A percentile compares a stretch with the other conserved stretches of the same genome.
phyloP scores from a whole-genome alignment of 2,329 filamentous ascomycete species.

The Davidsoniella australis region DNA sequence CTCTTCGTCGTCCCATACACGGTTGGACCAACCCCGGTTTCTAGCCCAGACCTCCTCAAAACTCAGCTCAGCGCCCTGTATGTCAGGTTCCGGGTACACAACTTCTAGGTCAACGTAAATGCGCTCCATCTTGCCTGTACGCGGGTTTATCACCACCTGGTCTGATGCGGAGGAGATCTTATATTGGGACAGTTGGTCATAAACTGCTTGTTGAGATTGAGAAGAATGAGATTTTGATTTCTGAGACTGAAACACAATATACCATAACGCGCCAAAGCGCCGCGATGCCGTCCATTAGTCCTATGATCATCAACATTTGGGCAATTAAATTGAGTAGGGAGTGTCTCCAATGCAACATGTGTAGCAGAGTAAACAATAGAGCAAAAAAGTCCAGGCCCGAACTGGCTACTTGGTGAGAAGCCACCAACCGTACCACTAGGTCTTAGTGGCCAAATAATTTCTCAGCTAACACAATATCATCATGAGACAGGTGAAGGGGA shows the following conservation, averaged over 20 bases:
- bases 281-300: slow-evolving; percentile 55
- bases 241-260: slow-evolving; percentile 35
- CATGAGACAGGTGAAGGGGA: slow-evolving; percentile 15
- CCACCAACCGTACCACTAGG: too few species aligned
- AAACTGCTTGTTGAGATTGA: slow-evolving; percentile 7
- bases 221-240: slow-evolving; percentile 21
- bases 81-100: slow-evolving; percentile 63
- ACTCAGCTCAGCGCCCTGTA: slow-evolving; percentile 58
- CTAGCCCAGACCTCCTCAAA: slow-evolving; percentile 84
- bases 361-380: neutral
- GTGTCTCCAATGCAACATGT: slow-evolving; percentile 10
- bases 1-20: slow-evolving; percentile 34
- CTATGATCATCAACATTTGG: slow-evolving; percentile 78
- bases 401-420: too few species aligned
- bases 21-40: slow-evolving; percentile 51
- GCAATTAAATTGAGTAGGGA: slow-evolving; percentile 20
- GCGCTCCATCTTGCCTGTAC: slow-evolving; percentile 67
- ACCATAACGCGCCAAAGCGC: slow-evolving; percentile 17
- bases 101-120: slow-evolving; percentile 76
- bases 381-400: neutral
- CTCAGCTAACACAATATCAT: too few species aligned
- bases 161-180: slow-evolving; percentile 53
- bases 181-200: slow-evolving; percentile 41
- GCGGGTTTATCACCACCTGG: slow-evolving; percentile 68
- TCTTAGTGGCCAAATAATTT: too few species aligned